Percentiles rank a stretch among this genome's conserved stretches.
Evolutionary conservation across 768 basidiomycete genomes (phyloP).

Genomic region (Tephrocybe sp.): DNA sequence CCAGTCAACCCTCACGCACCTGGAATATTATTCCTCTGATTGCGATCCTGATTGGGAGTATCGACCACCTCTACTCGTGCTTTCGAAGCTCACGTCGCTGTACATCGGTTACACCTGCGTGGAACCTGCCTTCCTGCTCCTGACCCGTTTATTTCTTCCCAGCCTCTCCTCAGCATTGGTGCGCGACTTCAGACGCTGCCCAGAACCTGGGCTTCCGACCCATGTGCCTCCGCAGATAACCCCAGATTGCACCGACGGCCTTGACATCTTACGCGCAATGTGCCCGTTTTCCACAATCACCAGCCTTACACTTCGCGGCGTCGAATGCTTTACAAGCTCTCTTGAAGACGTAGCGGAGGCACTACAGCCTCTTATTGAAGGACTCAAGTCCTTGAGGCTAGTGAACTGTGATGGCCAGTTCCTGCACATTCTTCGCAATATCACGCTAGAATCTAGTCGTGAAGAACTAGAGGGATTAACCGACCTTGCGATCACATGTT

Average conservation of each 20-base stretch:
- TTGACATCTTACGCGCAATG: conserved; percentile 8
- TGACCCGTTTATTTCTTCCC: conserved; percentile 12
- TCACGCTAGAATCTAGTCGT: conserved; percentile 3
- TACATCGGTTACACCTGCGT: conserved; percentile 12
- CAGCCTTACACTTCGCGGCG: conserved; percentile 16
- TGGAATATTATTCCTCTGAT: conserved; percentile 15
- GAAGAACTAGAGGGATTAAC: conserved; percentile 8
- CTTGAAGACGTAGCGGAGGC: conserved; percentile 9
- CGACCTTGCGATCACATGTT: conserved; percentile 16
- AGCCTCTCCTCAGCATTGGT: conserved; percentile 10
- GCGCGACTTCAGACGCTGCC: conserved; percentile 17
- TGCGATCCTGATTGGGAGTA: conserved; percentile 3
- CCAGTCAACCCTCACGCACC: conserved; percentile 13
- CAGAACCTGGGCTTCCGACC: conserved; percentile 8
- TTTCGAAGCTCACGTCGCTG: conserved; percentile 17
- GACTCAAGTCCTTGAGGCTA: conserved; percentile 12
- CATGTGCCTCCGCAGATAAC: background rate
- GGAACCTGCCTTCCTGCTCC: conserved; percentile 10
- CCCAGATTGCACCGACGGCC: conserved; percentile 10
- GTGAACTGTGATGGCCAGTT: conserved; percentile 15
- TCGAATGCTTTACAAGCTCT: conserved; percentile 16
- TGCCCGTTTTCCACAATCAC: conserved; percentile 10
- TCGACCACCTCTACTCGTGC: conserved; percentile 2
- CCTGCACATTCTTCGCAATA: conserved; percentile 11
- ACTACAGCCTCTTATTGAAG: conserved; percentile 11